Evolutionary conservation across 805 yeast genomes (phyloP), one percentile per base, ranked within the genome.

Genomic region (Sugiyamaella smithiae): DNA sequence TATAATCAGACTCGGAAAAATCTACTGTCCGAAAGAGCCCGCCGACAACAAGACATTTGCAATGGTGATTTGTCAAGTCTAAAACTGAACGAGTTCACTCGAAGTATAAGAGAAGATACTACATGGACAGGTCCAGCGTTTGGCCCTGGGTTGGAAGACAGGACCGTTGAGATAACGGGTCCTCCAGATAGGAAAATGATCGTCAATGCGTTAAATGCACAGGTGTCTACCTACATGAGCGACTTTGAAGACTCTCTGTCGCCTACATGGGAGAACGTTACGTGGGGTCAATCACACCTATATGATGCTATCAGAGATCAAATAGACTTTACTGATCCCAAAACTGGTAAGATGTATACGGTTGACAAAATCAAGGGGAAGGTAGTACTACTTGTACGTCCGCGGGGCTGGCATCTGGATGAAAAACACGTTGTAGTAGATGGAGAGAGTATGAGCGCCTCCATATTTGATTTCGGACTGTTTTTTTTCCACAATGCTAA

Each of bases 151-250:
- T 73, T 81, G 53, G 74, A 70, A 56, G 87, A 82, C 71, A 73
- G 87, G 63, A 73, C 86, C 57, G 85, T 80, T 45, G 87, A 82
- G 64, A 82, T 82, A 65, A 82, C 87, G 33, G 88, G 88, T 32
- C 87, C 87, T 32, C 80, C 85, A 32, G 86, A 81, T 64, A 71
- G 86, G 51, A 81, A 82, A 62, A 81, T 81, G 87, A 84, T 81
- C 50, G 79, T 81, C 68, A 82, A 81, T 57, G 87, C 87, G 17
- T 73, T 81, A 61, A 81, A 81, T 68, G 75, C 85, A 6, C 71
- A 71, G 35, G 86, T 81, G 28, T 82, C 82, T 55, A 81, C 86
- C 32, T 82, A 82, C 67, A 82, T 82, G 87, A 81, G 85, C 44
- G 87, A 82, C 62, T 81, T 82, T 54, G 87, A 82, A 67, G 87